phyloP scores from a whole-genome alignment of 257 asterid genomes.

The Linderniella brevidens region DNA sequence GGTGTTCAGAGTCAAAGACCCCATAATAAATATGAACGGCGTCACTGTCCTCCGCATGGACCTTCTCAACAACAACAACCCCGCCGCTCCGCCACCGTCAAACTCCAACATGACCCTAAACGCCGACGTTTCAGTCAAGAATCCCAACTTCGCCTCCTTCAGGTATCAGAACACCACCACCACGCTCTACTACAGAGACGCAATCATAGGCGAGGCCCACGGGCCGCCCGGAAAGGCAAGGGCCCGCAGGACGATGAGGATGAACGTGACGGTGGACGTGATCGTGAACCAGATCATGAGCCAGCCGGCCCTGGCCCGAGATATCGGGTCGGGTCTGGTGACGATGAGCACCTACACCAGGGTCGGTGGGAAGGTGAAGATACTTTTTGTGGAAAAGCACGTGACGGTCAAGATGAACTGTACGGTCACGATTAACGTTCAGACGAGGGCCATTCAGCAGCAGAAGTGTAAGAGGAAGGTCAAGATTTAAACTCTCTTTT shows the following conservation, averaged over 20 bases:
- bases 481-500: conserved; percentile 16
- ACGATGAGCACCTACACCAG: conserved; percentile 32
- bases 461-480: conserved; percentile 48
- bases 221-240: conserved; percentile 59
- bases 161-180: conserved; percentile 50
- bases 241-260: conserved; percentile 56
- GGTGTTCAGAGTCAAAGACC: conserved; percentile 43
- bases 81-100: conserved; percentile 22
- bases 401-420: conserved; percentile 70
- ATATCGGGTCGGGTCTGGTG: conserved; percentile 29
- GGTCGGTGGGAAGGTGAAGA: conserved; percentile 56
- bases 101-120: conserved; percentile 46
- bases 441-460: conserved; percentile 31
- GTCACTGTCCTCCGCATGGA: conserved; percentile 24
- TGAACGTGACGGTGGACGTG: conserved; percentile 60
- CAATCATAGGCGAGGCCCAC: conserved; percentile 53
- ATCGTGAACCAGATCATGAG: conserved; percentile 30
- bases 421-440: conserved; percentile 28
- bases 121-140: conserved; percentile 68
- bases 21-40: conserved; percentile 36
- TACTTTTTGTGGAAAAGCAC: conserved; percentile 27
- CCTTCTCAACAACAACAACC: conserved; percentile 17
- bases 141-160: conserved; percentile 61
- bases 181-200: conserved; percentile 36
- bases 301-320: conserved; percentile 32